A percentile compares a stretch with the other conserved stretches of the same genome.
These are phyloP conservation scores for Allantophomopsis lycopodina DNA, from an alignment of 2,329 filamentous ascomycete genomes.

Conservation along the genomic window DNA sequence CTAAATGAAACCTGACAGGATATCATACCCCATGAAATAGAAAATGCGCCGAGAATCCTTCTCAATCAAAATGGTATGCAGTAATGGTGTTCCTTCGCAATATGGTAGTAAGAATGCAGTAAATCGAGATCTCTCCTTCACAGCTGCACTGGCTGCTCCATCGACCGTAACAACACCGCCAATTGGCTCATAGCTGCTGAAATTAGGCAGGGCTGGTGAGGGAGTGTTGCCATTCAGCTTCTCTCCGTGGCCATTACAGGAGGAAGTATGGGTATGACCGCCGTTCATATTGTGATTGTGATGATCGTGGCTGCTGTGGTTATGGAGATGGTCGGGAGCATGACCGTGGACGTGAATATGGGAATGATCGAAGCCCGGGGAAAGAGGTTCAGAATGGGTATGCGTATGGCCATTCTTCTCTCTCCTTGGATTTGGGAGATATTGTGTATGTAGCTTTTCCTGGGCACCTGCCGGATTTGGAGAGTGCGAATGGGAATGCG, in stretches of 20 bases:
- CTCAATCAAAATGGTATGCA: constrained; percentile 78
- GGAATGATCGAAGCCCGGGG: constrained; percentile 6
- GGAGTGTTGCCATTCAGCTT: too few relatives aligned
- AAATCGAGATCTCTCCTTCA: constrained; percentile 41
- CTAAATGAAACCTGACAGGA: constrained; percentile 1
- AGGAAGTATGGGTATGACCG: constrained; percentile 11
- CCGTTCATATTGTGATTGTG: constrained; percentile 11
- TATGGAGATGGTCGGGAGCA: constrained; percentile 5
- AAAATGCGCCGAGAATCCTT: constrained; percentile 91
- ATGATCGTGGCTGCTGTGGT: constrained; percentile 9
- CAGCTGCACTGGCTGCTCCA: too few relatives aligned
- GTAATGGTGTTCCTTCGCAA: constrained; percentile 58
- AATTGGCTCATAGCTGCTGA: constrained; percentile 5
- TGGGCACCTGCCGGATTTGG: constrained; percentile 5
- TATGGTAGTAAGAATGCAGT: constrained; percentile 61
- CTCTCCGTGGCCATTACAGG: constrained; percentile 10
- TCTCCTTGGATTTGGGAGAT: constrained; percentile 9
- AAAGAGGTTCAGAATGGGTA: constrained; percentile 13
- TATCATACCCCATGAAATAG: constrained; percentile 78
- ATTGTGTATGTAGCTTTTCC: constrained; percentile 6
- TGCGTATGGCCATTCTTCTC: constrained; percentile 14
- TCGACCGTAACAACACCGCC: constrained; percentile 2
- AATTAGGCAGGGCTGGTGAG: too few relatives aligned
- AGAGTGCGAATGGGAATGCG: constrained; percentile 14
- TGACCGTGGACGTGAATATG: constrained; percentile 12